Percentiles rank a stretch among this genome's conserved stretches.
phyloP scores from a whole-genome alignment of 2,329 filamentous ascomycete genomes.

The Apiospora malaysiana region DNA sequence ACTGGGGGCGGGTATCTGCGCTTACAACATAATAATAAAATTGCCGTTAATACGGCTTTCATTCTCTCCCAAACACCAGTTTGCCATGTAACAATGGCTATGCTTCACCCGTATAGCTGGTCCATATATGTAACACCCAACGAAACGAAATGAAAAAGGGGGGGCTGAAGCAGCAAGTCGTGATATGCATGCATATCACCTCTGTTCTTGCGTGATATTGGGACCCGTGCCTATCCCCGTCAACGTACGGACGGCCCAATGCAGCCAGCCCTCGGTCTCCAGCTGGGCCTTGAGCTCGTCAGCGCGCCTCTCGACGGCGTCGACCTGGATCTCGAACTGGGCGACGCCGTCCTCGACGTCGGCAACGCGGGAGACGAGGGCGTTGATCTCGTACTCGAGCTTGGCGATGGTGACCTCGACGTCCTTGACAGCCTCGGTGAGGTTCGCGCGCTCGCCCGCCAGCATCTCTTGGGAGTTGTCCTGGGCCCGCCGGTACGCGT shows the following conservation, averaged over 20 bases:
- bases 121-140: neutral
- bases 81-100: conserved; percentile 5
- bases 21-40: conserved; percentile 8
- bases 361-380: conserved; percentile 78
- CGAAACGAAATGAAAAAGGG: neutral
- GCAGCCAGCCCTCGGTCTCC: conserved; percentile 67
- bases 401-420: conserved; percentile 83
- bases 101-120: neutral
- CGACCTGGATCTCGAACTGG: conserved; percentile 81
- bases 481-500: conserved; percentile 71
- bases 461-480: conserved; percentile 73
- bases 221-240: conserved; percentile 66
- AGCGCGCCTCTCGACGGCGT: conserved; percentile 70
- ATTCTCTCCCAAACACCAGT: conserved; percentile 6
- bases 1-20: conserved; percentile 16
- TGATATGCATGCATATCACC: neutral
- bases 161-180: neutral
- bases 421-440: conserved; percentile 77
- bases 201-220: conserved; percentile 51
- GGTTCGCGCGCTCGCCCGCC: conserved; percentile 68
- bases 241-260: conserved; percentile 67
- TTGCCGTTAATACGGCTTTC: neutral
- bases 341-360: conserved; percentile 85
- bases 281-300: conserved; percentile 67
- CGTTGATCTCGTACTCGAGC: conserved; percentile 89